These are phyloP conservation scores for Hanseniaspora meyeri DNA, from an alignment of 805 yeast genomes.

Conservation along the genomic window DNA sequence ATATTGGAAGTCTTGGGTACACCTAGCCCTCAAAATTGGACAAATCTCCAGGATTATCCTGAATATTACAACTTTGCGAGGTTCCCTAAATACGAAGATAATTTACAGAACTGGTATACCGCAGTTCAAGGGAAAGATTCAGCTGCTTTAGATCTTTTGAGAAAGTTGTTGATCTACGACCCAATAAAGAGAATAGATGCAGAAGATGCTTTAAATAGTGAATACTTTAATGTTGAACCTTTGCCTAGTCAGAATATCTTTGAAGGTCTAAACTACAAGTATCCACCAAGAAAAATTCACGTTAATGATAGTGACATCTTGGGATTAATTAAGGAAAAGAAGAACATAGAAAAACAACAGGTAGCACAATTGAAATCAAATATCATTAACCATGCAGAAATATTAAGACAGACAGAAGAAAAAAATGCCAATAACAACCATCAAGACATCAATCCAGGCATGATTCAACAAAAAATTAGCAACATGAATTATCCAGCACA, in stretches of 20 bases:
- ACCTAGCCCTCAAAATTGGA: conserved; percentile 72
- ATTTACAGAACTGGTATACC: conserved; percentile 74
- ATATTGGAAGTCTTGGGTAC: conserved; percentile 89
- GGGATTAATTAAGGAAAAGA: conserved; percentile 20
- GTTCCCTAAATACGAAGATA: conserved; percentile 43
- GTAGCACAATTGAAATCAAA: conserved; percentile 12
- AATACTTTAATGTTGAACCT: conserved; percentile 54
- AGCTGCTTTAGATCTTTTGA: conserved; percentile 52
- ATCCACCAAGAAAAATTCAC: conserved; percentile 78
- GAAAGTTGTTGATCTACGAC: conserved; percentile 63
- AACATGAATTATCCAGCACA: conserved; percentile 4
- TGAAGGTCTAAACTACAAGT: conserved; percentile 56
- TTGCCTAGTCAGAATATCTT: conserved; percentile 72
- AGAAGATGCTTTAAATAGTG: conserved; percentile 58
- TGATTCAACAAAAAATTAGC: conserved; percentile 7
- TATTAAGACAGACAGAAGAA: neutral
- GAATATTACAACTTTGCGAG: conserved; percentile 48
- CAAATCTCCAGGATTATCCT: conserved; percentile 65
- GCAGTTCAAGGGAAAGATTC: conserved; percentile 65
- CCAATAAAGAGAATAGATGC: conserved; percentile 75
- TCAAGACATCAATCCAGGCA: neutral
- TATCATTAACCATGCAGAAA: neutral
- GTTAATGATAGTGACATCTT: conserved; percentile 74
- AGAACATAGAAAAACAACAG: conserved; percentile 19
- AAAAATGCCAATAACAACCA: neutral